Evolutionary conservation across 495 filamentous ascomycete species (phyloP), one percentile per base, ranked within the genome.

Genomic region (Neurospora africana): DNA sequence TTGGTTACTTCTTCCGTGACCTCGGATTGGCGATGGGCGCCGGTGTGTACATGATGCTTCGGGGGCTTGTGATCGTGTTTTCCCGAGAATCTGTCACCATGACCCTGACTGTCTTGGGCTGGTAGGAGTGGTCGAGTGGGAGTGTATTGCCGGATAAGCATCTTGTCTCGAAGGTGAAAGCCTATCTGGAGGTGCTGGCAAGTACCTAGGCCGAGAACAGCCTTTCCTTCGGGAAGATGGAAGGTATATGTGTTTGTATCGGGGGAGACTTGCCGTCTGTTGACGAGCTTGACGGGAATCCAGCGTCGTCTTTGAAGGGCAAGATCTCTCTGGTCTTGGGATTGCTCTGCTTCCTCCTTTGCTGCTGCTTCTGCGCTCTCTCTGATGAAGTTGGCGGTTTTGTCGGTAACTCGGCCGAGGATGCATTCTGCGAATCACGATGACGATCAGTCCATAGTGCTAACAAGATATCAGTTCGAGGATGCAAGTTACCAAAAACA

Each of bases 401-500:
- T 83, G n/a, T 82, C 47, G 19, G 82, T 81, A 8, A 82, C 80
- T 0, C 74, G 69, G 30, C 82, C 82, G 3, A 83, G 72, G 53
- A 78, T 69, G 69, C 80, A 81, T 75, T 81, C 82, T 78, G 70
- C n/a, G 19, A 11, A 27, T 13, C 7, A 13, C 3, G 8, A 30
- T 39, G 2, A 68, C 17, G 6, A 38, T 27, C 19, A 37, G 15
- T 23, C 8, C 38, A 36, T n/a, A n/a, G 9, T 10, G 19, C 8
- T 10, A 33, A 72, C 13, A 17, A n/a, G 19, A 30, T 17, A 44
- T 13, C 13, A 53, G 21, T 27, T 53, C 10, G 21, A 27, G 3
- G 0, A 27, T 2, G 44, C 0, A 27, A 1, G 21, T 53, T 11
- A 5, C 21, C 2, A 61, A 30, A 7, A 1, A 19, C 58, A 3